These are phyloP conservation scores for Blumeria graminis DNA, from an alignment of 2,329 filamentous ascomycete species.

Conservation along the genomic window DNA sequence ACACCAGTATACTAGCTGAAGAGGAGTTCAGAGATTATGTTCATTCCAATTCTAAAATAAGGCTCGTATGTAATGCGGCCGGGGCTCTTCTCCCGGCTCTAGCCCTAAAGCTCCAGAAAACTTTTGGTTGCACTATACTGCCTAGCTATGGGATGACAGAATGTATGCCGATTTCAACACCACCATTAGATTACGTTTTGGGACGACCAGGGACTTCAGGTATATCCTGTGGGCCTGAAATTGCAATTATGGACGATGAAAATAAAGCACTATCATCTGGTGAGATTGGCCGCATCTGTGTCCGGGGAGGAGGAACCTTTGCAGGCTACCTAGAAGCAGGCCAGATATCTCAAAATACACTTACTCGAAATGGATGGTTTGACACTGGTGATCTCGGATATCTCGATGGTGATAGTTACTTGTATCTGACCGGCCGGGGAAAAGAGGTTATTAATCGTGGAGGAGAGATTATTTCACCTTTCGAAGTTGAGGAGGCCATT, in stretches of 20 bases:
- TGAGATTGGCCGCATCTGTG: conserved; percentile 23
- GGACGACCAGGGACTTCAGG: conserved; percentile 29
- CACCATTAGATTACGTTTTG: conserved; percentile 25
- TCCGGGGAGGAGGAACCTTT: conserved; percentile 27
- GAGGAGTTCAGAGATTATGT: conserved; percentile 18
- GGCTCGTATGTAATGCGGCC: conserved; percentile 30
- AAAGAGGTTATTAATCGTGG: conserved; percentile 38
- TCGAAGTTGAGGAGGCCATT: conserved; percentile 33
- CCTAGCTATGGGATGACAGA: conserved; percentile 36
- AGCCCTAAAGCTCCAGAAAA: conserved; percentile 23
- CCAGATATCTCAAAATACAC: conserved; percentile 20
- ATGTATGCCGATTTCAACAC: conserved; percentile 33
- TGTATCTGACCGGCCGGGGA: conserved; percentile 67
- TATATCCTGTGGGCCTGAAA: conserved; percentile 25
- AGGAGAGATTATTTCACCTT: conserved; percentile 32
- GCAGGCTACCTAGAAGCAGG: conserved; percentile 21
- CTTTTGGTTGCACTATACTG: conserved; percentile 26
- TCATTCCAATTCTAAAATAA: conserved; percentile 20
- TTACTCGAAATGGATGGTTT: conserved; percentile 50
- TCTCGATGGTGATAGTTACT: conserved; percentile 49
- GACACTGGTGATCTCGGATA: conserved; percentile 70
- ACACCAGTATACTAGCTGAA: conserved; percentile 27
- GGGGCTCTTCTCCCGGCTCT: conserved; percentile 27
- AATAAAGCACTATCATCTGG: conserved; percentile 14
- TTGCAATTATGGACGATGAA: conserved; percentile 23